Evolutionary conservation across 495 filamentous ascomycete species (phyloP).

Genomic region (Astrothelium subdiscretum): DNA sequence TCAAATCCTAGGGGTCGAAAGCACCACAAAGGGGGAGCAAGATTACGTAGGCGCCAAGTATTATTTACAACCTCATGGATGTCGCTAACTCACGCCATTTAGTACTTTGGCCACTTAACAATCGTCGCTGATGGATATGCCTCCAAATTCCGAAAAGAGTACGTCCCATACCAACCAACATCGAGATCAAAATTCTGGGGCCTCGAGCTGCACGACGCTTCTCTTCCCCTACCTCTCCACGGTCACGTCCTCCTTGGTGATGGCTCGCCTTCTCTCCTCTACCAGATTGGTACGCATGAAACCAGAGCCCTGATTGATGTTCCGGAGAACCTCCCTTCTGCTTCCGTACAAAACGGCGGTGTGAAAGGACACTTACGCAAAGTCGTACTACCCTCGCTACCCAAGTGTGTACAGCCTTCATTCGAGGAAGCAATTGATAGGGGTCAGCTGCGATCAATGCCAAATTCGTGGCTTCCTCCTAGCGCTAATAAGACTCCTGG

Average conservation of each 20-base stretch:
- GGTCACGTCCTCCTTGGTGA: slow-evolving; percentile 84
- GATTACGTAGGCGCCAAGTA: slow-evolving; percentile 27
- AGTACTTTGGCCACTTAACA: slow-evolving; percentile 78
- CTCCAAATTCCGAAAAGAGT: slow-evolving; percentile 80
- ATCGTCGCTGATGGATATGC: slow-evolving; percentile 89
- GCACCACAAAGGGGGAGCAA: slow-evolving; percentile 49
- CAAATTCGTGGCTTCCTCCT: slow-evolving; percentile 82
- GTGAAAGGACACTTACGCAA: slow-evolving; percentile 71
- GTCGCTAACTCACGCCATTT: slow-evolving; percentile 13
- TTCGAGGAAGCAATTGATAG: slow-evolving; percentile 65
- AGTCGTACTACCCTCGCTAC: slow-evolving; percentile 65
- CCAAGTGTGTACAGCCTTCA: slow-evolving; percentile 55
- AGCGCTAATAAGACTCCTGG: slow-evolving; percentile 59
- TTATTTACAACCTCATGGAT: background rate
- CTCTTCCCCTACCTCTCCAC: slow-evolving; percentile 57
- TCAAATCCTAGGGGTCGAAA: slow-evolving; percentile 61
- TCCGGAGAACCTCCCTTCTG: slow-evolving; percentile 65
- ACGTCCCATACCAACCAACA: slow-evolving; percentile 55
- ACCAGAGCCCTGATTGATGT: slow-evolving; percentile 85
- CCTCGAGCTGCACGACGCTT: slow-evolving; percentile 79
- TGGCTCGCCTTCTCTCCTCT: slow-evolving; percentile 72
- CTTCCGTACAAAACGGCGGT: slow-evolving; percentile 58
- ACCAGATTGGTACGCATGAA: slow-evolving; percentile 94
- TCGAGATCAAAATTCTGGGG: slow-evolving; percentile 79
- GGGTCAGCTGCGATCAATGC: slow-evolving; percentile 71